These are phyloP conservation scores for Solanum rostratum DNA, from an alignment of 257 asterid genomes.

Conservation along the genomic window DNA sequence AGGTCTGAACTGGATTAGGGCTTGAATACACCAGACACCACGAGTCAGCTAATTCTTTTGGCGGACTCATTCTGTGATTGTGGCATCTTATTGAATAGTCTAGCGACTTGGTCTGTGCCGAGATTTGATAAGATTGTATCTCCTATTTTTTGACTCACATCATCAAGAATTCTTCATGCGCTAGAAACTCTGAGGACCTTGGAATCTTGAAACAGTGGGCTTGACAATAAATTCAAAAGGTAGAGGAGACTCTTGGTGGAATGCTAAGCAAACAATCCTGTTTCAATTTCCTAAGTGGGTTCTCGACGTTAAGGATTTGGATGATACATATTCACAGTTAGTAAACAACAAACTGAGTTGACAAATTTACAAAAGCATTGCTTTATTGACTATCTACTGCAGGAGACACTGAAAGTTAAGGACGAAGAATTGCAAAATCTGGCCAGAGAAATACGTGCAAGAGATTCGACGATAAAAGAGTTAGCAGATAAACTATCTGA, in stretches of 20 bases:
- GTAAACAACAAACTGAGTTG: background rate
- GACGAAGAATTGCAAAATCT: conserved; percentile 96
- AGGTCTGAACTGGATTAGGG: background rate
- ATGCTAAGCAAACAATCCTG: background rate
- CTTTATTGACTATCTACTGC: conserved; percentile 12
- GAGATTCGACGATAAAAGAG: conserved; percentile 83
- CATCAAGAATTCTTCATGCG: background rate
- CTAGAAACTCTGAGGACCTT: background rate
- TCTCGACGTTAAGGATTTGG: background rate
- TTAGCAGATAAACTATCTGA: conserved; percentile 80
- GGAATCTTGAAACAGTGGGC: background rate
- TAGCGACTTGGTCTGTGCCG: background rate
- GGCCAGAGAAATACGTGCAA: conserved; percentile 80
- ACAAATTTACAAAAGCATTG: background rate
- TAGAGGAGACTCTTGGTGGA: background rate
- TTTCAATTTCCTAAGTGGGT: background rate
- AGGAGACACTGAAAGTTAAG: conserved; percentile 96
- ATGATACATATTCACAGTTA: background rate
- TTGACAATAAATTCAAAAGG: background rate
- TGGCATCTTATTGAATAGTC: background rate
- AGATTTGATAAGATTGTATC: background rate
- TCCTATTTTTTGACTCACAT: background rate
- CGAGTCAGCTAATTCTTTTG: background rate
- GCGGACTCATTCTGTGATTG: background rate
- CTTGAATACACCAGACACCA: background rate